These are phyloP conservation scores for Phytophthora capsici DNA, from an alignment of 352 stramenopile species.

Conservation along the genomic window DNA sequence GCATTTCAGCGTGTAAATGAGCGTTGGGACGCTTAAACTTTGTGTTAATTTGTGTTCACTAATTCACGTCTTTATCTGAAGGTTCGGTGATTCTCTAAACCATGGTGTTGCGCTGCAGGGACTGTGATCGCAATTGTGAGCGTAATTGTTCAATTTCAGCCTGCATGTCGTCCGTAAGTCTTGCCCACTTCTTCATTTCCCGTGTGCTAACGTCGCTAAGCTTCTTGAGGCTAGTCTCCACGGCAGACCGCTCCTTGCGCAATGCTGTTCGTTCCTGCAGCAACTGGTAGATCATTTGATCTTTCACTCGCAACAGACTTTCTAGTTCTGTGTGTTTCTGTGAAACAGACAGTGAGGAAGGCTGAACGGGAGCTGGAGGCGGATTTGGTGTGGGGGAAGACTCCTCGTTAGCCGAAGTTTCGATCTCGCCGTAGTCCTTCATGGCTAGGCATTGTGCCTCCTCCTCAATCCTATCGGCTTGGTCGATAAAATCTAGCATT, in stretches of 20 bases:
- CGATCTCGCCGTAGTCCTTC: slow-evolving; percentile 45
- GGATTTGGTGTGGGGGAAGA: slow-evolving; percentile 55
- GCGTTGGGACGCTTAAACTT: slow-evolving; percentile 12
- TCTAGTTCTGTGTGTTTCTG: slow-evolving; percentile 37
- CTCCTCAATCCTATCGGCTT: slow-evolving; percentile 39
- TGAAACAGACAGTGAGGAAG: neutral
- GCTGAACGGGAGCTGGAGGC: slow-evolving; percentile 56
- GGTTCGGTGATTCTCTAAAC: neutral
- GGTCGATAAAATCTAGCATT: slow-evolving; percentile 55
- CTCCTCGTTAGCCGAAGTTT: slow-evolving; percentile 4
- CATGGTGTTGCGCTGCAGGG: slow-evolving; percentile 1
- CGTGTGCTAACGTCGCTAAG: slow-evolving; percentile 73
- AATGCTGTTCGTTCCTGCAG: slow-evolving; percentile 68
- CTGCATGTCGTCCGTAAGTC: slow-evolving; percentile 86
- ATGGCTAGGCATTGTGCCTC: slow-evolving; percentile 59
- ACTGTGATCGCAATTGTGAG: slow-evolving; percentile 24
- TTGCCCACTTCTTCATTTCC: slow-evolving; percentile 86
- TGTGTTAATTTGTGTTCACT: slow-evolving; percentile 4
- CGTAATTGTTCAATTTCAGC: slow-evolving; percentile 74
- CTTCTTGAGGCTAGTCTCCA: slow-evolving; percentile 66
- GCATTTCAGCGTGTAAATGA: slow-evolving; percentile 15
- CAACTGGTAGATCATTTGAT: slow-evolving; percentile 87
- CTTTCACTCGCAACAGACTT: slow-evolving; percentile 67
- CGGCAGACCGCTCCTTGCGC: slow-evolving; percentile 52
- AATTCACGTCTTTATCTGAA: neutral